Evolutionary conservation across 2,329 filamentous ascomycete genomes (phyloP), one percentile per base, ranked within the genome.

Genomic region (Sporothrix protearum): DNA sequence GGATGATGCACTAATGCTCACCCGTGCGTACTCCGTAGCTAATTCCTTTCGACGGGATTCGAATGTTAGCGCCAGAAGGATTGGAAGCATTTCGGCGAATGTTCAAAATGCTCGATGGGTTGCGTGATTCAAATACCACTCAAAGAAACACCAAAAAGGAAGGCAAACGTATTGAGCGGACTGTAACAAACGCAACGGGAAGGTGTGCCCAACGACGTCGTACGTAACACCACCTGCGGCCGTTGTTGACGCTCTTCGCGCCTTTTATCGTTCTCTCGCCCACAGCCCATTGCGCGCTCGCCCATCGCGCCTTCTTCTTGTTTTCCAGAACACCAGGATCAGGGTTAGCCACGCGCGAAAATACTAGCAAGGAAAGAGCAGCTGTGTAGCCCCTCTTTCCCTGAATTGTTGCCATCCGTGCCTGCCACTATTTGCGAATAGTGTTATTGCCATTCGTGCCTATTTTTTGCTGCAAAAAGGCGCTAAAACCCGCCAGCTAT

Each of bases 291-390:
- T 9, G 47, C 49, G n/a, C 49, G 42, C 19, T 47, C 42, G 14
- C 14, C 42, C 51, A 39, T 61, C 51, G 39, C 39, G 39, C 68
- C 53, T 53, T 28, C 49, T 53, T 12, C 10, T 59, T 39, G 51
- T 69, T 39, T 51, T 53, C 49, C 39, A 57, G n/a, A 33, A 33
- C 6, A 39, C 39, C 7, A 12, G 49, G 67, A 39, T n/a, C 51
- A 59, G 68, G 53, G 25, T 47, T 47, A 51, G 68, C 55, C 68
- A 70, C 68, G 55, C 68, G 55, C 68, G 30, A 59, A 57, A 55
- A 36, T n/a, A 30, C 55, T n/a, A 36, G 36, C n/a, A 36, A 3
- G 59, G 59, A 45, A 64, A 68, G 45, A 49, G 42, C 42, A 47
- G 42, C 45, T n/a, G n/a, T n/a, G n/a, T n/a, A n/a, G n/a, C 30